phyloP scores from a whole-genome alignment of 2,329 filamentous ascomycete genomes.

The Epichloe uncinata region DNA sequence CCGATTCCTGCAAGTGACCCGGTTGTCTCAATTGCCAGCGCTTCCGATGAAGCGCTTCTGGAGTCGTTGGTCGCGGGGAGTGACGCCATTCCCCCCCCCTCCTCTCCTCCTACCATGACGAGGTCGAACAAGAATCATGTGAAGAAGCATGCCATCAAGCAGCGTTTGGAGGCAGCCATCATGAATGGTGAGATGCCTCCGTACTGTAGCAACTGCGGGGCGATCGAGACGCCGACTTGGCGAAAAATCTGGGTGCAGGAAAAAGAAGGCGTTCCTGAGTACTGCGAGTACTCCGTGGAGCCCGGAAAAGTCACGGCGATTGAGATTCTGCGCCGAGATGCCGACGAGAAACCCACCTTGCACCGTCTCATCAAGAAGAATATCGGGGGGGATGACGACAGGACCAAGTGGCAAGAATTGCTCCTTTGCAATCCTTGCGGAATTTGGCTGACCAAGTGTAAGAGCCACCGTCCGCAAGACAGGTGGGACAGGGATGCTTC shows the following conservation, averaged over 20 bases:
- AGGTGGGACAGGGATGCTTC: slow-evolving; percentile 61
- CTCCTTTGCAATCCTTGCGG: slow-evolving; percentile 92
- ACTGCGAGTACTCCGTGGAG: slow-evolving; percentile 58
- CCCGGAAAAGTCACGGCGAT: slow-evolving; percentile 64
- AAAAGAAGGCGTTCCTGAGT: slow-evolving; percentile 51
- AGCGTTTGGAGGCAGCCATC: slow-evolving; percentile 50
- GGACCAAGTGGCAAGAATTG: slow-evolving; percentile 54
- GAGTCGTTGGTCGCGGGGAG: slow-evolving; percentile 30
- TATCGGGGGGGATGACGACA: slow-evolving; percentile 47
- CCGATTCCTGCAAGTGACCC: slow-evolving; percentile 36
- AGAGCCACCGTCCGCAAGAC: slow-evolving; percentile 67
- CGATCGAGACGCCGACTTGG: slow-evolving; percentile 94
- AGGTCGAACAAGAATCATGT: slow-evolving; percentile 50
- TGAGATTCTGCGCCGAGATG: slow-evolving; percentile 50
- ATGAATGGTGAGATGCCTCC: slow-evolving; percentile 72
- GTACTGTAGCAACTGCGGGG: slow-evolving; percentile 85
- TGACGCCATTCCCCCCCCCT: slow-evolving; percentile 25
- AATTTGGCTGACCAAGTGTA: slow-evolving; percentile 85
- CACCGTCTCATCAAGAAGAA: slow-evolving; percentile 73
- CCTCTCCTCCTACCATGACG: slow-evolving; percentile 26
- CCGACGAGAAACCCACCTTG: slow-evolving; percentile 45
- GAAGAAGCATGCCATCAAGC: slow-evolving; percentile 48
- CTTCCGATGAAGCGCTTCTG: slow-evolving; percentile 15
- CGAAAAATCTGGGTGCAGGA: slow-evolving; percentile 81
- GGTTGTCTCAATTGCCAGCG: slow-evolving; percentile 14